phyloP scores from a whole-genome alignment of 2,329 filamentous ascomycete species.

The Colletotrichum caudatum region DNA sequence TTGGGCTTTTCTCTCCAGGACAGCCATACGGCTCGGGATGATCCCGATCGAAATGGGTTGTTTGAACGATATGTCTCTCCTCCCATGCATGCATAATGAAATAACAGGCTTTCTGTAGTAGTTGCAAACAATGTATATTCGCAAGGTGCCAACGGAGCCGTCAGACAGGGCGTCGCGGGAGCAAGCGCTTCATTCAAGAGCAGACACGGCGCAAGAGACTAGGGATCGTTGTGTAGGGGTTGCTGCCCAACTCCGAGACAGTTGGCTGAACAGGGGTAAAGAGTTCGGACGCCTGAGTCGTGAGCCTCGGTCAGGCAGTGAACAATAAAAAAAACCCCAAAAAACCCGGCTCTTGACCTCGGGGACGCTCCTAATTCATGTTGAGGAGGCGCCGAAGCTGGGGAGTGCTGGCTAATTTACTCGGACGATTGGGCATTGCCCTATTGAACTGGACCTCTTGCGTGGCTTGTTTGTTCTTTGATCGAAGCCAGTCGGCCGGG shows the following conservation, averaged over 20 bases:
- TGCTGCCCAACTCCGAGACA: slow-evolving; percentile 40
- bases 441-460: neutral
- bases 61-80: neutral
- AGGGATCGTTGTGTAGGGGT: slow-evolving; percentile 30
- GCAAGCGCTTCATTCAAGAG: slow-evolving; percentile 25
- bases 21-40: neutral
- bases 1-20: neutral
- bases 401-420: slow-evolving; percentile 21
- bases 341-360: slow-evolving; percentile 10
- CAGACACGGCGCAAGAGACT: slow-evolving; percentile 22
- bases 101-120: neutral
- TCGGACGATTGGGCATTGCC: neutral
- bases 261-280: slow-evolving; percentile 16
- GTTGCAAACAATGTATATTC: slow-evolving; percentile 1
- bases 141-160: slow-evolving; percentile 9
- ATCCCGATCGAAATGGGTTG: neutral
- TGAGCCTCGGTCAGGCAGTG: slow-evolving; percentile 16
- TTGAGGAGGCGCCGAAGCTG: slow-evolving; percentile 15
- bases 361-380: slow-evolving; percentile 10
- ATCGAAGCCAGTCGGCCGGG: slow-evolving; percentile 10
- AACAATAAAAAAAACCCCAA: neutral
- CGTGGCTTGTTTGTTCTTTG: slow-evolving; percentile 2
- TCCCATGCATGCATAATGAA: neutral
- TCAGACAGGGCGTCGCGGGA: slow-evolving; percentile 18
- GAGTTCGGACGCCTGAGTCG: slow-evolving; percentile 38